These are phyloP conservation scores for Candida alai DNA, from an alignment of 805 yeast species.

Conservation along the genomic window DNA sequence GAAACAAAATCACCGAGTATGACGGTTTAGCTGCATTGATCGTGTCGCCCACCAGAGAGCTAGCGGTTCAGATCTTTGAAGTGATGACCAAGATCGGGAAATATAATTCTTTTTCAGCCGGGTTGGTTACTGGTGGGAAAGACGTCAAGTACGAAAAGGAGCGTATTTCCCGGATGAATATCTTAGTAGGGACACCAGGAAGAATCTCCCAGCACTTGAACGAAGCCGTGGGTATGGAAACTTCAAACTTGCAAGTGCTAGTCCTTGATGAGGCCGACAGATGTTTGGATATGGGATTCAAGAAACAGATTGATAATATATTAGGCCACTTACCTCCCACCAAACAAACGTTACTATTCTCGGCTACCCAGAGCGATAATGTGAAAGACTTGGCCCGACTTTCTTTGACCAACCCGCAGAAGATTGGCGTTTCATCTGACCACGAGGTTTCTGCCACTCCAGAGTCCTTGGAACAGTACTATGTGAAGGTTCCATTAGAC, in stretches of 20 bases:
- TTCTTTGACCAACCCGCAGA: constrained; percentile 59
- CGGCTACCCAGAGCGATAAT: constrained; percentile 86
- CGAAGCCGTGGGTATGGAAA: constrained; percentile 77
- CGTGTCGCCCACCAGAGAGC: constrained; percentile 88
- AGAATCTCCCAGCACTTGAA: constrained; percentile 86
- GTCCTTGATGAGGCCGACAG: constrained; percentile 92
- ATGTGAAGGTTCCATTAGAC: constrained; percentile 62
- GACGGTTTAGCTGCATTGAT: constrained; percentile 90
- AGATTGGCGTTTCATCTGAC: constrained; percentile 38
- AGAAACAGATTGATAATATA: constrained; percentile 75
- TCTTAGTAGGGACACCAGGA: constrained; percentile 89
- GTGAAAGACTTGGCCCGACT: constrained; percentile 79
- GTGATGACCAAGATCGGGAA: constrained; percentile 81
- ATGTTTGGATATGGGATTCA: constrained; percentile 91
- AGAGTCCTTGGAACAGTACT: constrained; percentile 77
- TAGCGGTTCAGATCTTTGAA: constrained; percentile 88
- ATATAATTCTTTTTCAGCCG: constrained; percentile 74
- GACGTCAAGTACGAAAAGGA: constrained; percentile 80
- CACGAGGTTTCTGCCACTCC: constrained; percentile 70
- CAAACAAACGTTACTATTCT: constrained; percentile 79
- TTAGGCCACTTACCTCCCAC: constrained; percentile 71
- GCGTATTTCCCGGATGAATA: constrained; percentile 73
- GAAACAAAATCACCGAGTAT: constrained; percentile 70
- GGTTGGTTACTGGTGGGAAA: constrained; percentile 90
- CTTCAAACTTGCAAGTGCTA: constrained; percentile 69